phyloP scores from a whole-genome alignment of 192 early-diverging fungal genomes.

The Linnemannia zychae region DNA sequence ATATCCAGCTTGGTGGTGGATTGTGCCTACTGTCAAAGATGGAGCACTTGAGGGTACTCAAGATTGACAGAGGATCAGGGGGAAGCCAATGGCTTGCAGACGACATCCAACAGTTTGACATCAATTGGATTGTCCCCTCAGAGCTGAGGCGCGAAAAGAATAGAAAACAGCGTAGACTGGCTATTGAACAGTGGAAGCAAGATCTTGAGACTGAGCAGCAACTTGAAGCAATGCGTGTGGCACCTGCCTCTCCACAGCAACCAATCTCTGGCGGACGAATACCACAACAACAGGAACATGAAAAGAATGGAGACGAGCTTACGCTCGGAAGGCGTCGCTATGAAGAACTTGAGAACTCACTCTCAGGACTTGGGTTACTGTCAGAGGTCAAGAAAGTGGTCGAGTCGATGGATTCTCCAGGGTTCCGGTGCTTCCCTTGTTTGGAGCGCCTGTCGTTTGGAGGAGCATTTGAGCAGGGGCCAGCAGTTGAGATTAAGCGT shows the following conservation, averaged over 20 bases:
- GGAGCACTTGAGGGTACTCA: not conserved
- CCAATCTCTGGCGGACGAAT: no score
- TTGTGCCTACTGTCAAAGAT: not conserved
- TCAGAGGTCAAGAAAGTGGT: not conserved
- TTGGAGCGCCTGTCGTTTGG: not conserved
- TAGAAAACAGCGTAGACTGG: not conserved
- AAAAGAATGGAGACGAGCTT: not conserved
- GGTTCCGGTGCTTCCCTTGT: not conserved
- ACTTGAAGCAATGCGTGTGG: not conserved
- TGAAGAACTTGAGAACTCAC: not conserved
- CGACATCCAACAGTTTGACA: not conserved
- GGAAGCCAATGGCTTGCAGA: not conserved
- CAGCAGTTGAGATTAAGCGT: not conserved
- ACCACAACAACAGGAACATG: no score
- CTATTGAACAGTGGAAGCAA: not conserved
- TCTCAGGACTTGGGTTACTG: not conserved
- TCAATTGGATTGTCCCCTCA: not conserved
- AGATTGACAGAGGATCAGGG: not conserved
- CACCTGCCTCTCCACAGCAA: not conserved
- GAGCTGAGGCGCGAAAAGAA: not conserved
- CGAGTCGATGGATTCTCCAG: not conserved
- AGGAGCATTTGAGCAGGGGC: not conserved
- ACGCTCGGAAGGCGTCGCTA: not conserved
- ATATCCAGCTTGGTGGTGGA: not conserved
- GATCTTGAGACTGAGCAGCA: not conserved